phyloP scores from a whole-genome alignment of 2,329 filamentous ascomycete species.

The Fragosphaeria purpurea region DNA sequence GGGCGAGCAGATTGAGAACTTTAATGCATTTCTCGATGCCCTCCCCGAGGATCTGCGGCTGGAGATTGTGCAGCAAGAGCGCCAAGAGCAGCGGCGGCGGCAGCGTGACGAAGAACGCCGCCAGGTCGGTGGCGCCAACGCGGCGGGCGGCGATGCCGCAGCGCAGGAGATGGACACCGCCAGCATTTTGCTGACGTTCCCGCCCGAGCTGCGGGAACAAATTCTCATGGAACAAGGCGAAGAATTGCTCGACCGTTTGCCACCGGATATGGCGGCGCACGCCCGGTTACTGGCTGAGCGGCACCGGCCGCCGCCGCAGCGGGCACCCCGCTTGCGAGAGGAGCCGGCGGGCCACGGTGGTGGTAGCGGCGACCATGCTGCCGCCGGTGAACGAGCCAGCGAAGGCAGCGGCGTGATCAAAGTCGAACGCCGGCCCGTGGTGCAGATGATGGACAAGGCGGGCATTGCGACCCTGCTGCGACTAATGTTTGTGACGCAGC shows the following conservation, averaged over 20 bases:
- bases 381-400: not conserved
- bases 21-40: conserved; percentile 87
- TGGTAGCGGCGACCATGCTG: not conserved
- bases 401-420: conserved; percentile 36
- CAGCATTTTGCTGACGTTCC: conserved; percentile 83
- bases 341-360: conserved; percentile 6
- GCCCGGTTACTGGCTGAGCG: conserved; percentile 58
- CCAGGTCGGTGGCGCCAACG: conserved; percentile 27
- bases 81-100: conserved; percentile 75
- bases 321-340: conserved; percentile 20
- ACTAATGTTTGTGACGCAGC: conserved; percentile 96
- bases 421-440: conserved; percentile 65
- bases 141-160: conserved; percentile 39
- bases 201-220: conserved; percentile 72
- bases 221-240: conserved; percentile 89
- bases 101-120: conserved; percentile 74
- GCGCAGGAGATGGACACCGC: conserved; percentile 75
- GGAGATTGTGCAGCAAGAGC: conserved; percentile 86
- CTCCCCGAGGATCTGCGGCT: conserved; percentile 81
- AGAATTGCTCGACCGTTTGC: conserved; percentile 72
- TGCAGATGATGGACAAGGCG: conserved; percentile 94
- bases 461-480: conserved; percentile 92
- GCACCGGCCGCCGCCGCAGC: conserved; percentile 18
- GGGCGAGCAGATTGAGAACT: conserved; percentile 71
- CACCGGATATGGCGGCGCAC: conserved; percentile 77